Base-by-base conservation (phyloP, 768 basidiomycete genomes). In the Saitozyma sp. region DNA sequence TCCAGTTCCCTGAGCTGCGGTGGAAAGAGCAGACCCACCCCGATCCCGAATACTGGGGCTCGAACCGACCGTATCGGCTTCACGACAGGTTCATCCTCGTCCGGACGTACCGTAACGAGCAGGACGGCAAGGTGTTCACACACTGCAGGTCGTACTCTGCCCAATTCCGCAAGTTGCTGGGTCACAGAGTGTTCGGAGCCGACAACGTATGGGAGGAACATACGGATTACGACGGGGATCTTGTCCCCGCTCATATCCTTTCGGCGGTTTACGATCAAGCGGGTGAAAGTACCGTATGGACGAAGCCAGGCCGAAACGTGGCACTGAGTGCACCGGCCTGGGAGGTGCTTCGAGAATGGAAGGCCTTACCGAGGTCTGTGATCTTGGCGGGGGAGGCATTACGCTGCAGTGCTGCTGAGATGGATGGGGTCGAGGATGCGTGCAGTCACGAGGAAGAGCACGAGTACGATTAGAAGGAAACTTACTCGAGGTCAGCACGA, bases 171-270 rank as follows among this genome's bases (percentile, higher is more conserved):
- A 58, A 58, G 43, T 17, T 59, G 20, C n/a, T 19, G 8, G 38
- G 53, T 11, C 20, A 43, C 13, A 11, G 41, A 4, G 19, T 49
- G 3, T 51, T 56, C 50, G 57, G 58, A 8, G 37, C 54, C 6
- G n/a, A 61, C 29, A n/a, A 57, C 5, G 59, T 67, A 6, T 64
- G 62, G 66, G 62, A 58, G 48, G 66, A 67, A 42, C 55, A 61
- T 50, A 58, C 56, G 9, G 62, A 67, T 43, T 63, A 51, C 42
- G 11, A 49, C 8, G 65, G 65, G 6, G 3, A 40, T 2, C 3
- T 10, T 17, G 42, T 67, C 9, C 48, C 58, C 13, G 62, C 58
- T 0, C n/a, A 51, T 9, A 16, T 58, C 16, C 38, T 65, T 6
- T 51, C 58, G 38, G 19, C 14, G 20, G 48, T 60, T 1, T 65